Base-by-base conservation (phyloP, 2,329 filamentous ascomycete species). In the Pseudogymnoascus verrucosus region DNA sequence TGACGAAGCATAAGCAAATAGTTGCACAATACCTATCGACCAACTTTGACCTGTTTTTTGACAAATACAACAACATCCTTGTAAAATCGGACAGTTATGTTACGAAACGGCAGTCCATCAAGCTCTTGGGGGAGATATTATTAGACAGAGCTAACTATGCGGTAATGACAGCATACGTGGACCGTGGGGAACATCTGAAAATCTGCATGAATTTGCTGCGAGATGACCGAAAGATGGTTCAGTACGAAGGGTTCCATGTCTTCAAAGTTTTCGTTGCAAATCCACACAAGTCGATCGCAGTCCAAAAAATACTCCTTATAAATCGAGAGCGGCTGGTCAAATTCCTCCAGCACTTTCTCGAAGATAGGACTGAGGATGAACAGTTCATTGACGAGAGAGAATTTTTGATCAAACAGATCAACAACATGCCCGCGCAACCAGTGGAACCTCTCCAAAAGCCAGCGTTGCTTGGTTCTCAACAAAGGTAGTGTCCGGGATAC, bases 181-280 rank as follows among this genome's bases (percentile, higher is more conserved):
- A 96, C 75, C 88, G 89, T 60, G 93, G 93, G 65, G 93, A 98
- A 74, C 93, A 99, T 73, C 84, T 99, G 70, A 99, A 99, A 79
- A 89, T 98, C 68, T 95, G 93, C 79, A 99, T 99, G 95, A 98
- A 96, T 76, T 82, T 99, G 65, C 80, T 99, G 66, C 88, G 92
- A 69, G 95, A 98, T 75, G 93, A 98, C 76, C 86, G 93, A 69
- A 95, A 96, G 76, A 99, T 99, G 93, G 95, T 99, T 66, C 95
- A 98, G 77, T 99, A 99, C 75, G 95, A 99, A 76, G 95, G 93
- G 6, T 99, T 99, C 75, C 95, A 99, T 74, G 93, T 99, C 44
- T 99, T 99, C 83, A 99, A 99, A 81, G 93, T 99, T 67, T 99
- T 99, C 76, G 95, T 98, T 62, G 95, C 95, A 65, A 99, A 99